These are phyloP conservation scores for Acacia melanoxylon DNA, from an alignment of 306 rosid genomes.

Conservation along the genomic window DNA sequence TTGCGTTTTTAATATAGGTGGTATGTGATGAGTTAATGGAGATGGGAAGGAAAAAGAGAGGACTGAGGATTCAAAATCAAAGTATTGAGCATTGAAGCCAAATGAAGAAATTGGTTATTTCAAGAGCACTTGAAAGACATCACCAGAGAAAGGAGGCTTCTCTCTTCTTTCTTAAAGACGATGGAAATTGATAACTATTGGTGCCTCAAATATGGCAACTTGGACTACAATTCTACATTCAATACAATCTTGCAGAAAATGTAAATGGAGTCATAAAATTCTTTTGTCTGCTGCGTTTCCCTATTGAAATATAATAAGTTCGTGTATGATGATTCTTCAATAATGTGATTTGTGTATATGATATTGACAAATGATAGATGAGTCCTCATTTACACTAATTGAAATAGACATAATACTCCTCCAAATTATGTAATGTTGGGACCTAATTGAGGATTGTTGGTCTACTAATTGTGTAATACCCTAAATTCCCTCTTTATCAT, in stretches of 20 bases:
- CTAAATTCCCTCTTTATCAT: no score
- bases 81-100: neutral
- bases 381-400: no score
- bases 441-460: no score
- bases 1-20: neutral
- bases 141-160: neutral
- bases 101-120: constrained; percentile 16
- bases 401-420: no score
- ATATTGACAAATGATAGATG: neutral
- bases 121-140: constrained; percentile 4
- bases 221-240: neutral
- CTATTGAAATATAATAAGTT: neutral
- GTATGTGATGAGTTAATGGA: constrained; percentile 1
- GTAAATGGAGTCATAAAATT: neutral
- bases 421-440: no score
- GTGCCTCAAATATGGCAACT: neutral
- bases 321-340: no score
- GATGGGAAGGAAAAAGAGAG: neutral
- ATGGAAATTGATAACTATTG: neutral
- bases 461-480: no score
- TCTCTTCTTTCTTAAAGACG: neutral
- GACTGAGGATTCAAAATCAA: neutral
- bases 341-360: neutral
- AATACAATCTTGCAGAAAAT: neutral
- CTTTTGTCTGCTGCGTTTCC: neutral